Base-by-base conservation (phyloP, 73 alveolate genomes). In the Blepharisma japonicum region DNA sequence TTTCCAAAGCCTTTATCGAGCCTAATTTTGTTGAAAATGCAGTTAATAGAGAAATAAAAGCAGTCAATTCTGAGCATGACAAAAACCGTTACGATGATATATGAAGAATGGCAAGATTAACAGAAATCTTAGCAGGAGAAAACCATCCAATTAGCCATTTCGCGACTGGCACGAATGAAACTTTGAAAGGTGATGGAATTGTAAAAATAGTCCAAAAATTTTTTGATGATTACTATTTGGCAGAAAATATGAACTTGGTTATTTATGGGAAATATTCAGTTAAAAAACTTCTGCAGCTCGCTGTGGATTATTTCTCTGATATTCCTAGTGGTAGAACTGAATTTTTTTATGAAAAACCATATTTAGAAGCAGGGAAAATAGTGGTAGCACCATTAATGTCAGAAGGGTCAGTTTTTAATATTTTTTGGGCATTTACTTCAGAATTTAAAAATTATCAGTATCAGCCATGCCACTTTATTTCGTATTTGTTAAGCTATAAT, bases 21-120 rank as follows among this genome's bases (percentile, higher is more conserved):
- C 95, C 98, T 23, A 66, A 78, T 55, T 81, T 94, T 78, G 78
- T 68, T n/a, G 83, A 88, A 55, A 90, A 88, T 21, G 90, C 95
- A 7, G 82, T 91, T 27, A 77, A 81, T 21, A 82, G 93, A 56
- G 98, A 94, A 88, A 68, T 89, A 45, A 85, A 91, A 74, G 91
- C 97, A 0, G 77, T 46, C 66, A 48, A 20, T 18, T 55, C 55
- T 55, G 84, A 71, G 68, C 85, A 76, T 55, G 76, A 77, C 0
- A 77, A 67, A 50, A 55, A 49, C 68, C 86, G 88, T 56, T 84
- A 91, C 71, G 95, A 86, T 72, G 80, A 82, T 55, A 81, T 68
- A 11, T 78, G 95, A 71, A 72, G 86, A 51, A 6, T 18, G 68
- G 61, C 55, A 55, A 53, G 83, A 9, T 21, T 66, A 8, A 54